Percentiles rank a stretch among this genome's conserved stretches.
Evolutionary conservation across 2,329 filamentous ascomycete species (phyloP).

Genomic region (Biscogniauxia marginata): DNA sequence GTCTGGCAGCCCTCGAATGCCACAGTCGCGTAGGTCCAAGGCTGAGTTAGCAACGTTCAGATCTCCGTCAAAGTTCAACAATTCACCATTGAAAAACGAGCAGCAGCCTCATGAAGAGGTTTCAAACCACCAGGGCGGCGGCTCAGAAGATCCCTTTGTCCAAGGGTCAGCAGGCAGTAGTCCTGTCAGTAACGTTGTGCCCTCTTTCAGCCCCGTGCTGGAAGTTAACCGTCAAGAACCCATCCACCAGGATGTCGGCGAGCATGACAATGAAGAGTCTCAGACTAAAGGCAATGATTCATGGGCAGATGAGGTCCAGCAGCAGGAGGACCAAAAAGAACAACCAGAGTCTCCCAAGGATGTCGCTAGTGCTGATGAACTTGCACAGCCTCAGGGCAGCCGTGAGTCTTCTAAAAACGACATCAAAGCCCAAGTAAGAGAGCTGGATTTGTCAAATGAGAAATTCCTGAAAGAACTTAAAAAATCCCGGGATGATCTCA

Average conservation of each 20-base stretch:
- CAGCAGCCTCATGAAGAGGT: no score
- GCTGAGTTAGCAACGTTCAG: no score
- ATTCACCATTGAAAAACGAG: not conserved
- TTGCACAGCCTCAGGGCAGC: not conserved
- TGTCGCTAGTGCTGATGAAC: not conserved
- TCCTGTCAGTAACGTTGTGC: not conserved
- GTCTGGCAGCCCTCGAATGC: no score
- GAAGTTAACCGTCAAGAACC: not conserved
- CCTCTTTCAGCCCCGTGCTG: not conserved
- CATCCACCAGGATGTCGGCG: not conserved
- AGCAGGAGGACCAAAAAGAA: not conserved
- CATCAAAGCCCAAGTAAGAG: no score
- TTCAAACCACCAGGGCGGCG: no score
- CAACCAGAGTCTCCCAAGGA: not conserved
- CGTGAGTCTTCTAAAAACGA: not conserved
- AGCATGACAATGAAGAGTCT: not conserved
- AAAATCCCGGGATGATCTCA: no score
- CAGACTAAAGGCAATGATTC: not conserved
- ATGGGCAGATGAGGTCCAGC: not conserved
- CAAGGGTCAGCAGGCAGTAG: not conserved
- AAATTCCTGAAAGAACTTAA: no score
- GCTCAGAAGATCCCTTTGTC: not conserved
- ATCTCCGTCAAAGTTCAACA: no score
- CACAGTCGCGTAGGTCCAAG: no score
- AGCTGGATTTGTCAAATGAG: no score